Base-by-base conservation (phyloP, 2,329 filamentous ascomycete species). In the Hirsutella thompsonii region DNA sequence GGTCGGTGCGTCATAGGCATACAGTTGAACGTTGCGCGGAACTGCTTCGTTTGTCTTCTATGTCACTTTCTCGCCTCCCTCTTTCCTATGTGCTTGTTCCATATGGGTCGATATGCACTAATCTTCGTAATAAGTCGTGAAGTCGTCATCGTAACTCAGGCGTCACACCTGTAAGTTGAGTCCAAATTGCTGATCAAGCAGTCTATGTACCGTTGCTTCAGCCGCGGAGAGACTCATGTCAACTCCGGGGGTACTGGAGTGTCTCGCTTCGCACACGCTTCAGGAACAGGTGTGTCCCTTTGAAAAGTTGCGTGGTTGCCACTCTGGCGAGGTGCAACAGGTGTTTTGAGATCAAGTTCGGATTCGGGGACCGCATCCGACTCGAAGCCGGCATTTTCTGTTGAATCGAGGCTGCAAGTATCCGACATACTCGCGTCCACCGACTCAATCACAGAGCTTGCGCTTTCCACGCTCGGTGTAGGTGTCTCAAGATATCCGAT, bases 401-500 rank as follows among this genome's bases (percentile, higher is more conserved):
- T 62, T 3, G 63, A 64, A 18, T 54, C 42, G 41, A 59, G 54
- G 46, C 63, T 69, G 43, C 57, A 61, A 5, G 55, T 52, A 43
- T 72, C 70, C n/a, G 67, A 71, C 65, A 70, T 70, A 36, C 72
- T 67, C 5, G 70, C 55, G 26, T 74, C 70, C 26, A 55, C 49
- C 33, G 40, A 46, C 26, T 55, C 47, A 48, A 54, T 38, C 45
- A 55, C 43, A 16, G 57, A 55, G 38, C 59, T 55, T 16, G 49
- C 48, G 18, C 56, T 59, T 44, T 68, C 67, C 11, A 66, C 56
- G 48, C 61, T 68, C 9, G 63, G 61, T 20, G 63, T 66, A 1
- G 58, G 59, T 10, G 58, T 55, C n/a, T 65, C 60, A 20, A 34
- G 32, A 16, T 34, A 34, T 18, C 32, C 9, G n/a, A 34, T 9